Conservation (phyloP, 495 filamentous ascomycete genomes). For the Aspergillus leporis region DNA sequence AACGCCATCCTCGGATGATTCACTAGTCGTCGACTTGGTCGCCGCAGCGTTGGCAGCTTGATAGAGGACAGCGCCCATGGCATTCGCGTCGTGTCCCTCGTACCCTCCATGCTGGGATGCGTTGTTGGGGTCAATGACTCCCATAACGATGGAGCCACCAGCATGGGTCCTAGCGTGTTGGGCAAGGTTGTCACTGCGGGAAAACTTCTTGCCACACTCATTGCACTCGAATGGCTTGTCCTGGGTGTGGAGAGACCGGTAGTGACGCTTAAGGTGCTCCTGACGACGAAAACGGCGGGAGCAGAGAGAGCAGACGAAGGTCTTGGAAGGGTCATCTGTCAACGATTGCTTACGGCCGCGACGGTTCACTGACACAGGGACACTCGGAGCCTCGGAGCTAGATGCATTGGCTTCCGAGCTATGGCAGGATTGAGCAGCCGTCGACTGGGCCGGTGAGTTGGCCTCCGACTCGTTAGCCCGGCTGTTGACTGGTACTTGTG, state of each 20-base stretch:
- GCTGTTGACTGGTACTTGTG: constrained; percentile 22
- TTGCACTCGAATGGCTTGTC: constrained; percentile 98
- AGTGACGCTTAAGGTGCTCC: constrained; percentile 98
- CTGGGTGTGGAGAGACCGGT: constrained; percentile 95
- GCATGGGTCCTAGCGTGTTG: constrained; percentile 97
- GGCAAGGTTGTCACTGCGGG: constrained; percentile 92
- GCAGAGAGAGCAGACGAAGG: constrained; percentile 94
- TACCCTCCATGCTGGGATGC: constrained; percentile 41
- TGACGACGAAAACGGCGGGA: constrained; percentile 96
- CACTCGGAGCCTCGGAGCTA: constrained; percentile 37
- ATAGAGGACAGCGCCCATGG: constrained; percentile 72
- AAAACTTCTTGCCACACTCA: constrained; percentile 99
- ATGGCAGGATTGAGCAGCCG: constrained; percentile 17
- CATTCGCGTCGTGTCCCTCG: constrained; percentile 59
- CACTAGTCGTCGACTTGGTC: constrained; percentile 55
- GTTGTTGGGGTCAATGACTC: constrained; percentile 71
- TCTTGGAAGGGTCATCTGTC: constrained; percentile 98
- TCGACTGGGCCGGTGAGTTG: constrained; percentile 12
- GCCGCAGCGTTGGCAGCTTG: constrained; percentile 69
- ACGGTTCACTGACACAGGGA: constrained; percentile 73
- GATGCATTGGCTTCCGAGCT: constrained; percentile 22
- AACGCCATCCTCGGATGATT: constrained; percentile 44
- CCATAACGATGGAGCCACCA: constrained; percentile 84
- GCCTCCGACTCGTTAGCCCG: constrained; percentile 11
- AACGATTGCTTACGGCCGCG: constrained; percentile 98